Percentiles rank a stretch among this genome's conserved stretches.
These are phyloP conservation scores for Cyclotella kingstonii DNA, from an alignment of 108 stramenopile genomes.

Conservation along the genomic window DNA sequence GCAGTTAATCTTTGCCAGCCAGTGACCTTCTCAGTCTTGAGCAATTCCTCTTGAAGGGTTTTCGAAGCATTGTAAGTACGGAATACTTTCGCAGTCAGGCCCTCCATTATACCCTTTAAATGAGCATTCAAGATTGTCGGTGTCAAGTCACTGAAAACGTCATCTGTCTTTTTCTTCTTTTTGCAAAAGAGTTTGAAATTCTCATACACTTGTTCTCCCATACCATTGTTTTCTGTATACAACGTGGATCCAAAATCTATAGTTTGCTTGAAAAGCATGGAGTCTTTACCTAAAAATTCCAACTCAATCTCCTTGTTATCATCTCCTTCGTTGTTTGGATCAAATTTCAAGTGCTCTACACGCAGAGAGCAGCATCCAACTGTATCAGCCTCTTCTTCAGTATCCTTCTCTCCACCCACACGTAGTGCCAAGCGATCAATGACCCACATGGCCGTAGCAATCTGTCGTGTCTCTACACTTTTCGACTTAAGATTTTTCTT, in stretches of 20 bases:
- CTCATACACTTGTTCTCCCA: constrained; percentile 88
- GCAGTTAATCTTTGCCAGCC: constrained; percentile 78
- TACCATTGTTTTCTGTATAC: constrained; percentile 80
- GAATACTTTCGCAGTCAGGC: constrained; percentile 99
- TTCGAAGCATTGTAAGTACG: constrained; percentile 99
- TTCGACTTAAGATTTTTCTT: constrained; percentile 83
- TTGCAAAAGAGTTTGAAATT: constrained; percentile 90
- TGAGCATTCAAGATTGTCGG: constrained; percentile 91
- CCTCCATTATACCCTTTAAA: constrained; percentile 96
- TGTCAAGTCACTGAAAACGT: constrained; percentile 95
- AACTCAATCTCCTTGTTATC: constrained; percentile 92
- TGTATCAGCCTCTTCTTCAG: constrained; percentile 99
- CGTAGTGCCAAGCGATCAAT: constrained; percentile 99
- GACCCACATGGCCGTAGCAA: constrained; percentile 99
- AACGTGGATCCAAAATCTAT: constrained; percentile 91
- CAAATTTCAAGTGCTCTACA: constrained; percentile 97
- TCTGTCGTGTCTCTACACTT: constrained; percentile 76
- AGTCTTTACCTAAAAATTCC: constrained; percentile 99
- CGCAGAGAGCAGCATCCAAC: constrained; percentile 99
- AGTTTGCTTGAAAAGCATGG: constrained; percentile 99
- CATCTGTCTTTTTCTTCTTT: constrained; percentile 85
- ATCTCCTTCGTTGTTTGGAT: constrained; percentile 73
- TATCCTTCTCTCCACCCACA: constrained; percentile 99
- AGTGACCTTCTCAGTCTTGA: constrained; percentile 64
- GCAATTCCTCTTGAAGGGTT: constrained; percentile 95